These are phyloP conservation scores for Mortierella sp. DNA, from an alignment of 371 early-diverging fungal species.

Conservation along the genomic window DNA sequence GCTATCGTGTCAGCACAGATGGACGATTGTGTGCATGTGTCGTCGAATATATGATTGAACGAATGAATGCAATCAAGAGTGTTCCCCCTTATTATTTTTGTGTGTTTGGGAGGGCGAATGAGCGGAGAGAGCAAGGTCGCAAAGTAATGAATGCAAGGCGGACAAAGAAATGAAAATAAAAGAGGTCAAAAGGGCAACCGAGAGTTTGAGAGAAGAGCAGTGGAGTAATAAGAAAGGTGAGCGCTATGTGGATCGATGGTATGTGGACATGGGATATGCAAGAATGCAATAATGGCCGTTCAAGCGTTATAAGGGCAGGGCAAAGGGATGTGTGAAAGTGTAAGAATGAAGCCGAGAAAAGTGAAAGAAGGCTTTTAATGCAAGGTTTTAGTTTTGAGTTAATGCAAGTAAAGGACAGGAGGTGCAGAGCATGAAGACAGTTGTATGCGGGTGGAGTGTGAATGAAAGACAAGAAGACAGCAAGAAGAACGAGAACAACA, in stretches of 20 bases:
- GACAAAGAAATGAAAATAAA: not conserved
- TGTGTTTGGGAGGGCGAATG: not conserved
- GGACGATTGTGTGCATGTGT: not conserved
- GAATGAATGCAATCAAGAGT: not conserved
- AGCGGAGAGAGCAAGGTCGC: not conserved
- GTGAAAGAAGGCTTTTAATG: not conserved
- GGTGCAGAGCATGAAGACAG: not conserved
- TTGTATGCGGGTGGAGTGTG: not conserved
- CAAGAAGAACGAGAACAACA: too few relatives aligned
- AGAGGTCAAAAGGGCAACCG: not conserved
- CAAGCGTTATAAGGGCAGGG: not conserved
- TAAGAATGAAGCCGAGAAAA: constrained; percentile 3
- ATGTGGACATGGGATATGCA: not conserved
- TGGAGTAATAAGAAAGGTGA: not conserved
- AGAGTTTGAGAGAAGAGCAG: not conserved
- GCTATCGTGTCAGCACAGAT: not conserved
- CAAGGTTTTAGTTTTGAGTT: not conserved
- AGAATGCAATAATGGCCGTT: not conserved
- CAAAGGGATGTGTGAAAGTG: not conserved
- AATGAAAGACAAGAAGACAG: too few relatives aligned
- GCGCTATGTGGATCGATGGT: not conserved
- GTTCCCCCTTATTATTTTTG: not conserved
- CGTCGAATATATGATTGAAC: not conserved
- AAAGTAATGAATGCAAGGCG: not conserved
- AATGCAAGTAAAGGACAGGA: not conserved